A percentile compares a stretch with the other conserved stretches of the same genome.
Conservation (phyloP, 2,329 filamentous ascomycete species). For the Chrysoporthe puriensis region DNA sequence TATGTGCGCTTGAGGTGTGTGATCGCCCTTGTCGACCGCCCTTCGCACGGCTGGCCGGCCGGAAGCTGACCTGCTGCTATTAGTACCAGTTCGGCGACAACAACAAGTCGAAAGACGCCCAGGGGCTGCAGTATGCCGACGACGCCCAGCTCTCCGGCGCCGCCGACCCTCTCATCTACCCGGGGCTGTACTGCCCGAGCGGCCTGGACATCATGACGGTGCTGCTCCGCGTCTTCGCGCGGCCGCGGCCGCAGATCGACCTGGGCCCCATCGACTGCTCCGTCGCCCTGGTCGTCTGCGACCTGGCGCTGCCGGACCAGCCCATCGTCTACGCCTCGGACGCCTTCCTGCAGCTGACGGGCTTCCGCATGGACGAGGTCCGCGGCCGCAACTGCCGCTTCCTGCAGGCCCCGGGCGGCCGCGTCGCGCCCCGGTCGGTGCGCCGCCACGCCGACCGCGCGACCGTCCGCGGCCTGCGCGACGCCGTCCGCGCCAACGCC, state of each 20-base stretch:
- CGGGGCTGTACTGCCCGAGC: constrained; percentile 58
- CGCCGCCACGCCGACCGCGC: constrained; percentile 70
- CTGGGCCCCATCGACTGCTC: constrained; percentile 84
- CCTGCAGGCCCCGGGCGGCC: constrained; percentile 74
- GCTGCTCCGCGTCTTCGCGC: constrained; percentile 66
- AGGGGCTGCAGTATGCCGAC: constrained; percentile 18
- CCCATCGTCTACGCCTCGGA: constrained; percentile 87
- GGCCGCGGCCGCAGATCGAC: constrained; percentile 75
- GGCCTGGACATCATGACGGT: constrained; percentile 61
- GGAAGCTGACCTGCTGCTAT: background rate
- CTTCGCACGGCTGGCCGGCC: background rate
- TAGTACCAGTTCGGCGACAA: constrained; percentile 26
- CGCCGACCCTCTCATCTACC: constrained; percentile 56
- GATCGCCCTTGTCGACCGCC: constrained; percentile 4
- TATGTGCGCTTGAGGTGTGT: constrained; percentile 41
- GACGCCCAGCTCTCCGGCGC: constrained; percentile 23
- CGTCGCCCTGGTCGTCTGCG: constrained; percentile 82
- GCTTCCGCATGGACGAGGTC: constrained; percentile 75
- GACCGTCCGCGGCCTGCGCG: constrained; percentile 58
- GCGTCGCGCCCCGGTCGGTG: constrained; percentile 60
- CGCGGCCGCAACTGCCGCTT: constrained; percentile 84
- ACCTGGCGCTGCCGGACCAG: constrained; percentile 71
- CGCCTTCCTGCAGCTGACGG: constrained; percentile 77
- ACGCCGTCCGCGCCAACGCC: constrained; percentile 46
- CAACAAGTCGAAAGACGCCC: constrained; percentile 22